Percentiles rank a stretch among this genome's conserved stretches.
Conservation (phyloP, 1,284 basidiomycete species). For the Ustilago crameri region DNA sequence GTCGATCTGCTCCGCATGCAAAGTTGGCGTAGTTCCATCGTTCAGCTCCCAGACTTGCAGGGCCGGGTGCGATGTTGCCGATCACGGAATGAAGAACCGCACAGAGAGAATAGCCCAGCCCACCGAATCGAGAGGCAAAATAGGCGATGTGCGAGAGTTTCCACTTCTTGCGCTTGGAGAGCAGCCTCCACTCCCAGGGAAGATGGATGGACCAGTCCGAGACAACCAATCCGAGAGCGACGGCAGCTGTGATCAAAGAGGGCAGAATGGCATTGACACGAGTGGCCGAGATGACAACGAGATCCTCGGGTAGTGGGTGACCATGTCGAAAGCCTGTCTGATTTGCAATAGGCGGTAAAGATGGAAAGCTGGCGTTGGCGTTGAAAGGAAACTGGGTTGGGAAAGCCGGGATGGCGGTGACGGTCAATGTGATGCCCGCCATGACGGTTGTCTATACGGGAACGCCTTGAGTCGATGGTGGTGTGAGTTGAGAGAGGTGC, state of each 20-base stretch:
- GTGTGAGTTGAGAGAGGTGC: background rate
- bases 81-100: constrained; percentile 38
- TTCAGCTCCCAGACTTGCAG: constrained; percentile 21
- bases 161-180: constrained; percentile 39
- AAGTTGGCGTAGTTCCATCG: constrained; percentile 48
- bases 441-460: constrained; percentile 2
- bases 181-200: constrained; percentile 47
- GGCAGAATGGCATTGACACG: constrained; percentile 43
- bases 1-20: constrained; percentile 36
- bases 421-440: constrained; percentile 39
- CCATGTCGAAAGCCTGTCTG: background rate
- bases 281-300: constrained; percentile 39
- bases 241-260: constrained; percentile 37
- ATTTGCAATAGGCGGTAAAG: constrained; percentile 26
- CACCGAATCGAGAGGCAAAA: constrained; percentile 47
- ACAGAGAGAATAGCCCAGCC: constrained; percentile 29
- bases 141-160: constrained; percentile 54
- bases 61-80: constrained; percentile 37
- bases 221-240: constrained; percentile 43
- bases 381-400: constrained; percentile 25
- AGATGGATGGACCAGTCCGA: constrained; percentile 49
- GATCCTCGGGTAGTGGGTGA: constrained; percentile 21
- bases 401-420: constrained; percentile 43
- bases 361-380: constrained; percentile 6
- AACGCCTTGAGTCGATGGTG: too few relatives aligned